Conservation (phyloP, 768 basidiomycete species). For the Mycena crocata region DNA sequence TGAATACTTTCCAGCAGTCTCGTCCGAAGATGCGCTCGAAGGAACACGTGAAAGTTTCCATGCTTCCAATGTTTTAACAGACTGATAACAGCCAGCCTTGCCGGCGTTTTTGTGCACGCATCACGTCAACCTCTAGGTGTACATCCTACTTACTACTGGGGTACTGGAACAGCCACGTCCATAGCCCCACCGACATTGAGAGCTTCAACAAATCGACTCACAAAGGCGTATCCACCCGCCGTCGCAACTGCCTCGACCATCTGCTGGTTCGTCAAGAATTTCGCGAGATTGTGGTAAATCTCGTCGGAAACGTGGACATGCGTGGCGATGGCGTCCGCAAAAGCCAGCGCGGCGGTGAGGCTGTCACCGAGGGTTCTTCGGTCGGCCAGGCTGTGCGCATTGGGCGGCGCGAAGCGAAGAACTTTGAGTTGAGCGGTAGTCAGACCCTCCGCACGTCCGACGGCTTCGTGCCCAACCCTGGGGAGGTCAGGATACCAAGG, state of each 20-base stretch:
- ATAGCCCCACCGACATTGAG: constrained; percentile 48
- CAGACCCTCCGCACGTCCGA: constrained; percentile 44
- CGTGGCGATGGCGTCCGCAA: constrained; percentile 44
- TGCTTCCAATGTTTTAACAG: background rate
- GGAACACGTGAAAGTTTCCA: background rate
- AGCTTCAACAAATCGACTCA: constrained; percentile 45
- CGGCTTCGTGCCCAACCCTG: constrained; percentile 47
- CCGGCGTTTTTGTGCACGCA: too few relatives aligned
- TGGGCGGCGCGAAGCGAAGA: constrained; percentile 39
- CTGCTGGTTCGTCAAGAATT: constrained; percentile 42
- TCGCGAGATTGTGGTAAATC: constrained; percentile 41
- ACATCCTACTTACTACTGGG: too few relatives aligned
- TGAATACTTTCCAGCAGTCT: too few relatives aligned
- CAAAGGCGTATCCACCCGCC: constrained; percentile 45
- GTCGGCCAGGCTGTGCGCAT: constrained; percentile 11
- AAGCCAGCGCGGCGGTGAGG: constrained; percentile 43
- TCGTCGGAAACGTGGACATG: constrained; percentile 42
- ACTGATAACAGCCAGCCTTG: too few relatives aligned
- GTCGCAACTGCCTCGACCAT: constrained; percentile 45
- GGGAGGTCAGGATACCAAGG: background rate
- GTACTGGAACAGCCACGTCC: constrained; percentile 42
- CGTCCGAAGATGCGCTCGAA: too few relatives aligned
- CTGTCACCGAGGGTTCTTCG: constrained; percentile 36
- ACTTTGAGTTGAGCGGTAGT: constrained; percentile 44
- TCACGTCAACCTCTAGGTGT: too few relatives aligned